Base-by-base conservation (phyloP, 73 alveolate species). In the Breviolum minutum region DNA sequence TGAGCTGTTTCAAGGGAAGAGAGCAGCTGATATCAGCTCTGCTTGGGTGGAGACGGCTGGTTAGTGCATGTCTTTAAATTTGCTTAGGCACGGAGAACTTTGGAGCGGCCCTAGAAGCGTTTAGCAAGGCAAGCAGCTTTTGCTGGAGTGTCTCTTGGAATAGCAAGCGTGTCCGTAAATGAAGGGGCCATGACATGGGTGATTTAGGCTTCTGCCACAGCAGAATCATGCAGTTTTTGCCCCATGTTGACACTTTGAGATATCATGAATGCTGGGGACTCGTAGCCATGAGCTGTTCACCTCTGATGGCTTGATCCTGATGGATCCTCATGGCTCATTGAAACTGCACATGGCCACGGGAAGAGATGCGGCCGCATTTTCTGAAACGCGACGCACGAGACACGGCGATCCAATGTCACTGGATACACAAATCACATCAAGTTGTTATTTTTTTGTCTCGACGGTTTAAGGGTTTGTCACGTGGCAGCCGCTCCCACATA, bases 1-100 rank as follows among this genome's bases (percentile, higher is more conserved):
- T 40, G 54, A 40, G 54, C 54, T 3, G 0, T 40, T 40, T 40
- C 54, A 40, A 40, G 54, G 54, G 54, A 40, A 40, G 54, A 40
- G 54, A 40, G 54, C 54, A 40, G 54, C 54, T 40, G 54, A 40
- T 40, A 40, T 40, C 54, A 40, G 54, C 54, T 40, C 54, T 40
- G 54, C 54, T 40, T 40, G 54, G 54, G 54, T 40, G 54, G 54
- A 40, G 54, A 40, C 3, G 54, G 54, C 54, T 40, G 14, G 17
- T 8, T 9, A 40, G 14, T 13, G 40, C 94, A 26, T 24, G 12
- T 63, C 94, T 26, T 22, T n/a, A n/a, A n/a, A n/a, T n/a, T n/a
- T 13, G 70, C 69, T 26, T 27, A 90, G 96, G 96, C 61, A 91
- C 76, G 97, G 97, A 91, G 32, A 62, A 91, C 97, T 48, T 91